Conservation (phyloP, 1,284 basidiomycete species). For the Omphalotus olearius region DNA sequence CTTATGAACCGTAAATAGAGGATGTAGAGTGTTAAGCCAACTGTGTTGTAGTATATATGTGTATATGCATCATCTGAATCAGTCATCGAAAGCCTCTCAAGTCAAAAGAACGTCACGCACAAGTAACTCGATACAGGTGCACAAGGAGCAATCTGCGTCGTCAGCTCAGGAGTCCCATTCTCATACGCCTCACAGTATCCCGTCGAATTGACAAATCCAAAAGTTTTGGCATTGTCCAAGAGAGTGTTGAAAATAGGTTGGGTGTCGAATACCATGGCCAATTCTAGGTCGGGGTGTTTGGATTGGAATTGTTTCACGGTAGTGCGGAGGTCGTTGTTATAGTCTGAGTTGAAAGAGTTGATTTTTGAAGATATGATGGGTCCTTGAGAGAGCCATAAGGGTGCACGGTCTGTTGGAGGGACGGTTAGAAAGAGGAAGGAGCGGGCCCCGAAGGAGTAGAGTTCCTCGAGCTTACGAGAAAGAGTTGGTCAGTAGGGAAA, state of each 20-base stretch:
- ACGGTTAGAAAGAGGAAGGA: constrained; percentile 67
- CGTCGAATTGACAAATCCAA: constrained; percentile 55
- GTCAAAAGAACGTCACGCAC: constrained; percentile 32
- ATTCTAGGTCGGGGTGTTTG: constrained; percentile 38
- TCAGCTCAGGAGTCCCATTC: constrained; percentile 46
- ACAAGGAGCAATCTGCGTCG: constrained; percentile 50
- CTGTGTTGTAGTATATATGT: constrained; percentile 23
- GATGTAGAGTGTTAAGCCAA: constrained; percentile 54
- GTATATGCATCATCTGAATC: background rate
- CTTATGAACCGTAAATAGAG: constrained; percentile 53
- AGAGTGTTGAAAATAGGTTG: constrained; percentile 55
- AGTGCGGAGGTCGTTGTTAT: constrained; percentile 43
- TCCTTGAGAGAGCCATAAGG: constrained; percentile 50
- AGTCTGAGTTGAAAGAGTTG: constrained; percentile 39
- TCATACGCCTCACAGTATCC: constrained; percentile 58
- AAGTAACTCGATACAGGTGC: constrained; percentile 63
- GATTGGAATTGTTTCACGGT: constrained; percentile 37
- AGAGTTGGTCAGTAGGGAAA: background rate
- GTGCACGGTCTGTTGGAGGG: constrained; percentile 57
- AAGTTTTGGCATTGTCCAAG: constrained; percentile 43
- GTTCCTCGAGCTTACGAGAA: constrained; percentile 45
- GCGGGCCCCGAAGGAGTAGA: constrained; percentile 52
- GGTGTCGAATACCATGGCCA: constrained; percentile 49
- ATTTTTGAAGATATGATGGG: constrained; percentile 31
- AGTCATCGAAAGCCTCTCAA: background rate